Conservation (phyloP, 139 green algal species). For the Raphidocelis subcapitata region DNA sequence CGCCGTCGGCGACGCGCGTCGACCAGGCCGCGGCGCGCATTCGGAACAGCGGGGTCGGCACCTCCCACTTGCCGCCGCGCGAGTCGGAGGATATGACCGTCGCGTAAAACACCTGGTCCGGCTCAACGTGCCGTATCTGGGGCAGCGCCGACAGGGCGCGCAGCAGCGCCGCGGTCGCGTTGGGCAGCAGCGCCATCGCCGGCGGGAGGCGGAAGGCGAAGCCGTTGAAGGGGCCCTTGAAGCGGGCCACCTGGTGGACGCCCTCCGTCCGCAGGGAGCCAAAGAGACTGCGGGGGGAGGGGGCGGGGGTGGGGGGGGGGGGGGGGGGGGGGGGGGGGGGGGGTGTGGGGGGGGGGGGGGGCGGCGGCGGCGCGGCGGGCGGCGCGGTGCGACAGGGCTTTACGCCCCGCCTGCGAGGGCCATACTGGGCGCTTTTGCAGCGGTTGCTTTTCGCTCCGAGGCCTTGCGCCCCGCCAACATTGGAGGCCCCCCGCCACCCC, state of each 20-base stretch:
- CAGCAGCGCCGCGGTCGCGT: neutral
- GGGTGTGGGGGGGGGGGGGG: no score
- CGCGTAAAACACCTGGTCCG: conserved; percentile 28
- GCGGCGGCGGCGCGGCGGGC: no score
- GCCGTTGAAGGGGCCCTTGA: conserved; percentile 28
- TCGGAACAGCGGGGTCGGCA: conserved; percentile 19
- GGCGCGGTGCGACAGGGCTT: no score
- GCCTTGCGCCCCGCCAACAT: no score
- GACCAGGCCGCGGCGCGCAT: conserved; percentile 20
- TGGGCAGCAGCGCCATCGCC: neutral
- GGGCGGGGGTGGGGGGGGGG: no score
- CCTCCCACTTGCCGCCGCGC: conserved; percentile 26
- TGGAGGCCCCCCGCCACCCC: no score
- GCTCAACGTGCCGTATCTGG: conserved; percentile 16
- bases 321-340: no score
- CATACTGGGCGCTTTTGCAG: no score
- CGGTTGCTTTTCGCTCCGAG: no score
- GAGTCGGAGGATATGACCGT: neutral
- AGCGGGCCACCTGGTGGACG: conserved; percentile 12
- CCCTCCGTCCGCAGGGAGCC: conserved; percentile 5
- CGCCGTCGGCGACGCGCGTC: neutral
- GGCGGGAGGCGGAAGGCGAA: conserved; percentile 15
- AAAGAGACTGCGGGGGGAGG: conserved; percentile 7
- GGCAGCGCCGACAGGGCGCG: conserved; percentile 11
- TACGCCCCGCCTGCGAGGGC: no score